Base-by-base conservation (phyloP, 192 early-diverging fungal genomes). In the Coemansia sp. region DNA sequence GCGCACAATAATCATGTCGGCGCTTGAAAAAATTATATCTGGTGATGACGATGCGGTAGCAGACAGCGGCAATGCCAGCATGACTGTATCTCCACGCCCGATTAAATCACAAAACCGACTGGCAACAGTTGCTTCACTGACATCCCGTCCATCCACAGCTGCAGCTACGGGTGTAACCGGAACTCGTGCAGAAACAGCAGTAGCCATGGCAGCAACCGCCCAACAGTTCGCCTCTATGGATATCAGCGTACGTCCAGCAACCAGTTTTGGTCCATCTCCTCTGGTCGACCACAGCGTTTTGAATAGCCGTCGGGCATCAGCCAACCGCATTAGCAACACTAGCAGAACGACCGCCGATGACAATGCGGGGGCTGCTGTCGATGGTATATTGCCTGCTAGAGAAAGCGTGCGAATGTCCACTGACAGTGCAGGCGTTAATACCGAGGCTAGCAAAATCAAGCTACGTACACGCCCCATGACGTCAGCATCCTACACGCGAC, bases 381-480 rank as follows among this genome's bases (percentile, higher is more conserved):
- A 35, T 35, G 33, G 35, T 31, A 26, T 13, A 16, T 11, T 10
- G 8, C n/a, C 16, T 6, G 5, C n/a, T 16, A 19, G 33, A 16
- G 26, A 36, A n/a, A 51, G 26, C 14, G 49, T 36, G 26, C 49
- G 33, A 12, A 33, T 16, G 6, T 36, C 49, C 5, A 31, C 11
- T 0, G 31, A 51, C 33, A 36, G 28, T 35, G 33, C 33, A 13
- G 49, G 35, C 2, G 5, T 37, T 2, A 33, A 51, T 11, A n/a
- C 15, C 9, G 13, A 15, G 31, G 0, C 45, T 15, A 49, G 58
- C 50, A 76, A 61, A 55, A 68, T 76, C 39, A 61, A 61, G 8
- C 67, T 76, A 19, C 72, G 72, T 51, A 76, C 72, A 16, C 62
- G 72, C 20, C 72, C 72, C 8, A 50, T 76, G 31, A 76, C 72